Percentiles rank a stretch among this genome's conserved stretches.
Evolutionary conservation across 768 basidiomycete species (phyloP).

Genomic region (Podaxis sp.): DNA sequence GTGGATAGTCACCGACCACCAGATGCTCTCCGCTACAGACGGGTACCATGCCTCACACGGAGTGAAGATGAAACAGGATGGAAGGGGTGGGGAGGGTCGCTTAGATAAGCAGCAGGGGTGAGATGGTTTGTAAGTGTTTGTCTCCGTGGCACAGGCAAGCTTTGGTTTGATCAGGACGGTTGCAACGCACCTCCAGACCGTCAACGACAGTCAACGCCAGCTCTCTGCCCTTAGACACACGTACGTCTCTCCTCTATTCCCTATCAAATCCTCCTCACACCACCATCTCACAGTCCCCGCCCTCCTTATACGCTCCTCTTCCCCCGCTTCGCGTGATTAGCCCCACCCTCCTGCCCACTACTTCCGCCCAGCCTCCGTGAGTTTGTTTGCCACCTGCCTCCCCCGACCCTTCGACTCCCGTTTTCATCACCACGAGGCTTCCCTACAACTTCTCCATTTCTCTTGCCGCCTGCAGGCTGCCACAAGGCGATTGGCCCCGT

Average conservation of each 20-base stretch:
- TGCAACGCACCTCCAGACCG: constrained; percentile 36
- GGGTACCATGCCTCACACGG: neutral
- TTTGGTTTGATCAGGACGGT: constrained; percentile 34
- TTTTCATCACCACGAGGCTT: constrained; percentile 35
- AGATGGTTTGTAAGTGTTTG: constrained; percentile 15
- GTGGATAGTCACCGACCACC: neutral
- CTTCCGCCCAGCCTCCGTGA: constrained; percentile 18
- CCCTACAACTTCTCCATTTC: constrained; percentile 31
- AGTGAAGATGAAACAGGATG: neutral
- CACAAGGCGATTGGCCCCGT: constrained; percentile 23
- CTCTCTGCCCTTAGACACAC: neutral
- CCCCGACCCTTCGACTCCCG: constrained; percentile 17
- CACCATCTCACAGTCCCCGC: neutral
- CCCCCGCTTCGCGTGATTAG: constrained; percentile 8
- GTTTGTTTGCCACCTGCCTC: constrained; percentile 10
- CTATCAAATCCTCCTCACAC: neutral
- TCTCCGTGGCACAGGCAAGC: constrained; percentile 25
- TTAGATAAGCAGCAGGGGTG: constrained; percentile 4
- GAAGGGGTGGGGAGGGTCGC: neutral
- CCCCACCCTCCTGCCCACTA: constrained; percentile 7
- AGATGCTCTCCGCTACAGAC: neutral
- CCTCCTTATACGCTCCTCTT: constrained; percentile 5
- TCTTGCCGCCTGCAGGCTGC: constrained; percentile 17
- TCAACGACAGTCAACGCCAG: constrained; percentile 36
- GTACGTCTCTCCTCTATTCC: constrained; percentile 2